Percentiles rank a stretch among this genome's conserved stretches.
These are phyloP conservation scores for Magnolia sinica DNA, from an alignment of 164 flowering plant species.

Conservation along the genomic window DNA sequence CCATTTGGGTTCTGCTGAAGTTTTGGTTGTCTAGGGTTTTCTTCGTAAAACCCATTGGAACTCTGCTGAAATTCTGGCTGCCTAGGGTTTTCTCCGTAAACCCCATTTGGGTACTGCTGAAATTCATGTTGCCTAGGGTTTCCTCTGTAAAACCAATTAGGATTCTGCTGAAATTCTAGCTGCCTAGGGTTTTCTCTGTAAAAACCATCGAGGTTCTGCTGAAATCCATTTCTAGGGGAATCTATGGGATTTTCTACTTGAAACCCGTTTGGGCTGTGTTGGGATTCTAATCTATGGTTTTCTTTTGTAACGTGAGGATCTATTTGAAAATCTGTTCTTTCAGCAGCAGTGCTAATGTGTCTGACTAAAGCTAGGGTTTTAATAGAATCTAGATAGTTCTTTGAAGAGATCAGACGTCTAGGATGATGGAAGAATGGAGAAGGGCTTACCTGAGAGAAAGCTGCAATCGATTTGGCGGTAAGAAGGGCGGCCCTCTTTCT, in stretches of 20 bases:
- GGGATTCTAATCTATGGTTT: neutral
- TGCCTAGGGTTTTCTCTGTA: neutral
- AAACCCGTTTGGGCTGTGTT: neutral
- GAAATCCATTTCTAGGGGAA: neutral
- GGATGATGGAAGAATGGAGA: neutral
- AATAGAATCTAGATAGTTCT: neutral
- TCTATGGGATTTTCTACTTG: neutral
- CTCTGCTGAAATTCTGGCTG: neutral
- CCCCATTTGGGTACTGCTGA: neutral
- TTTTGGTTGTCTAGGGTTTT: neutral
- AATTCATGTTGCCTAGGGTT: neutral
- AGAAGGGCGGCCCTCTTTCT: slow-evolving; percentile 8
- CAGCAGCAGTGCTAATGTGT: slow-evolving; percentile 10
- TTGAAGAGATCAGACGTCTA: neutral
- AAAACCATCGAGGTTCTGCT: slow-evolving; percentile 1
- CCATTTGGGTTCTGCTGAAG: slow-evolving; percentile 4
- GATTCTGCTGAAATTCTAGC: slow-evolving; percentile 12
- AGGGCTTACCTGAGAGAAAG: slow-evolving; percentile 11
- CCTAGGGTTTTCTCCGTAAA: neutral
- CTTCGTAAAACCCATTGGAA: neutral
- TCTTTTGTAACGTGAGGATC: neutral
- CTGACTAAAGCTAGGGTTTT: slow-evolving; percentile 1
- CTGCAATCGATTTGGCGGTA: slow-evolving; percentile 11
- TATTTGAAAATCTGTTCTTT: slow-evolving; percentile 4
- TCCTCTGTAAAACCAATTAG: neutral